Base-by-base conservation (phyloP, 1,284 basidiomycete genomes). In the Malassezia restricta region DNA sequence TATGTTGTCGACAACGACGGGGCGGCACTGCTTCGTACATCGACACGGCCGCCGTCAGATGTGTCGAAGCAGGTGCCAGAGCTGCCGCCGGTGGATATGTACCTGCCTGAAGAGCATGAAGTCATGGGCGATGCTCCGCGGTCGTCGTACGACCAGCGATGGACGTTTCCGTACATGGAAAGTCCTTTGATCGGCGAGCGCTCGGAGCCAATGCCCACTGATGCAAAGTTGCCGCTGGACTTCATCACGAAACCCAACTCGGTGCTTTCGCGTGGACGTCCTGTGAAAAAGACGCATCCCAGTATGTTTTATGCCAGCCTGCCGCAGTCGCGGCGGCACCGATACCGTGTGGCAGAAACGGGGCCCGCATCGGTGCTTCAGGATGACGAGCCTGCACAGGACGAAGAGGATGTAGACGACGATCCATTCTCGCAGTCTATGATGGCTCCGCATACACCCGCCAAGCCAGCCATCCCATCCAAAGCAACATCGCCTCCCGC, bases 171-270 rank as follows among this genome's bases (percentile, higher is more conserved):
- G 15, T 29, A 32, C 7, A 32, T 29, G 1, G 8, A 11, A 14
- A 43, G 47, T n/a, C 47, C 48, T 8, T 37, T 50, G 35, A 24
- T 12, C 12, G 11, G 11, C 15, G 42, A 49, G 14, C 20, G 20
- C 20, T 39, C 47, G 28, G 52, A 32, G 32, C 42, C 41, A 6
- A 30, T 24, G 27, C 38, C 29, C 27, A 41, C 48, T 3, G 53
- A 49, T 15, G 8, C 24, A 20, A 33, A 28, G 17, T 33, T 49
- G 8, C 53, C 53, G n/a, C 40, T 49, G 27, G 40, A 46, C 3
- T 50, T 50, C 42, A 40, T 55, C 14, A 55, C 53, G 12, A 40
- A 41, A 8, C 53, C 53, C 38, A 50, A 55, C 28, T 48, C 47
- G 28, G 43, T 55, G 8, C 43, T 55, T 29, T 37, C 53, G 27